Percentiles rank a stretch among this genome's conserved stretches.
phyloP scores from a whole-genome alignment of 2,329 filamentous ascomycete species.

The Aspergillus quadricinctus region DNA sequence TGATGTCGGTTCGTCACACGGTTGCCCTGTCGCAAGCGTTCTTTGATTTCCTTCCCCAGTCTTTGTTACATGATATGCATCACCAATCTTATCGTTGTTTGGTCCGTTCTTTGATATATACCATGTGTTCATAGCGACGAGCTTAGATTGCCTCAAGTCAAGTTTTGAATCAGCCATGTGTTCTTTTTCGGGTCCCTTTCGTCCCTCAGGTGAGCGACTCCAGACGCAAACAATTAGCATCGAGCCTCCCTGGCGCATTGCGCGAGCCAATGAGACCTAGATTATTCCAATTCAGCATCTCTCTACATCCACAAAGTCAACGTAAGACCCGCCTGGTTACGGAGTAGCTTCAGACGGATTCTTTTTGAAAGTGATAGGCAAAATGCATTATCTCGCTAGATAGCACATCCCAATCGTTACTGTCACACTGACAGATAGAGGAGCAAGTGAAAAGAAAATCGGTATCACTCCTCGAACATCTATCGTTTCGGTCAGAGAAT shows the following conservation, averaged over 20 bases:
- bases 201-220: not conserved
- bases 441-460: no score
- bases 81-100: not conserved
- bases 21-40: not conserved
- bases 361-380: not conserved
- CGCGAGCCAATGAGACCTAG: not conserved
- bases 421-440: no score
- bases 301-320: not conserved
- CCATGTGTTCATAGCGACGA: not conserved
- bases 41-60: not conserved
- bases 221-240: not conserved
- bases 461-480: no score
- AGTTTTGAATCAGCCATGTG: not conserved
- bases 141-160: not conserved
- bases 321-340: not conserved
- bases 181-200: not conserved
- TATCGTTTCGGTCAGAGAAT: no score
- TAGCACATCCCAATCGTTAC: not conserved
- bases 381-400: not conserved
- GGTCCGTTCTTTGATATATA: not conserved
- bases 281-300: not conserved
- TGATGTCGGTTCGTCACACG: conserved; percentile 25
- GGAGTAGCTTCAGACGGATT: not conserved
- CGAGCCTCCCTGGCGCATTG: not conserved
- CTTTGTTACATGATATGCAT: not conserved